Base-by-base conservation (phyloP, 2,329 filamentous ascomycete species). In the Trichoderma atrobrunneum region DNA sequence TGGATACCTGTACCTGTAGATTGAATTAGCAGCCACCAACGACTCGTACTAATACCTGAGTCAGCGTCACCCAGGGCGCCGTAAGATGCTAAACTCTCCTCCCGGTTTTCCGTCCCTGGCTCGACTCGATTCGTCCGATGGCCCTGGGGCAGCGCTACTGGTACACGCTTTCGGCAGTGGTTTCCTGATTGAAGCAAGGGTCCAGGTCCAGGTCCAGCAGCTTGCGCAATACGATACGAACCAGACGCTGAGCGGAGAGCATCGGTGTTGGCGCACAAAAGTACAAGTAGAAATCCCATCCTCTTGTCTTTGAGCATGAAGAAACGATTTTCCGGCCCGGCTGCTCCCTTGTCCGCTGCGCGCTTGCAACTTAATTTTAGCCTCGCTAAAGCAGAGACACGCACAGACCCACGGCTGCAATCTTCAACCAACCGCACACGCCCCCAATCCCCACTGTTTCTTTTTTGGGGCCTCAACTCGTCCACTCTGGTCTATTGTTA, bases 301-400 rank as follows among this genome's bases (percentile, higher is more conserved):
- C 3, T n/a, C 16, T 39, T 36, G 34, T 36, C 36, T 43, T 10
- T 10, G 39, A 3, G 61, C 3, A 34, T 63, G 66, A 70, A 54
- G 65, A 63, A 70, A 56, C 67, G 65, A 70, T 64, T 72, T 64
- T 59, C 59, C 65, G 71, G 32, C 16, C 65, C 71, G 57, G 48
- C 32, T 30, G 16, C 24, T 67, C 64, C 64, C 65, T 43, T 59
- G 62, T 60, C 70, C 24, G 51, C 36, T 57, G 57, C 71, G 71
- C 71, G 71, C 71, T 72, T 72, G 71, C 57, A 70, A 59, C 71
- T 70, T 70, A 70, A 64, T 70, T 70, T 72, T 70, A 72, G 70
- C 59, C 64, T 68, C 65, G 71, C 65, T 39, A 68, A 68, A 54
- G 32, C 57, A 60, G n/a, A 63, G 30, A 57, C 39, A 32, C 32